phyloP scores from a whole-genome alignment of 106 monocot genomes.

The Posidonia australis region DNA sequence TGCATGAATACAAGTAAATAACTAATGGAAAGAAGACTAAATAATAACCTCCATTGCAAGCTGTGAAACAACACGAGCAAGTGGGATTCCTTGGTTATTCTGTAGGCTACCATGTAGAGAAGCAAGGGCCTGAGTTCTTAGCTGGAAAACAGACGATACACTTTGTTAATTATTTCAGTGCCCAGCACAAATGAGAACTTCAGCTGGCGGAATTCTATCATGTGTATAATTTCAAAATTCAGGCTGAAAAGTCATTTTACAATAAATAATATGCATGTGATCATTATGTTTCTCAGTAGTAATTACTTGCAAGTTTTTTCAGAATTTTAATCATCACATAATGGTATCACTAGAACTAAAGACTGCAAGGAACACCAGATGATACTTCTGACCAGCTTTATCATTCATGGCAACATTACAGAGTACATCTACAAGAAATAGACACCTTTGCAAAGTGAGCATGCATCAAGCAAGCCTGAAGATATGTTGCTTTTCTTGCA shows the following conservation, averaged over 20 bases:
- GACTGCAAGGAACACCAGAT: no score
- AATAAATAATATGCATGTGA: no score
- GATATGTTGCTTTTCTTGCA: slow-evolving; percentile 86
- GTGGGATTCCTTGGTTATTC: slow-evolving; percentile 90
- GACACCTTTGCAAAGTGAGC: slow-evolving; percentile 97
- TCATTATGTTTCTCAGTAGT: no score
- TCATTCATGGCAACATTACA: no score
- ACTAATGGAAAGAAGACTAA: slow-evolving; percentile 4
- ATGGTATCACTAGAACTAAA: no score
- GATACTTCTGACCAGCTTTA: no score
- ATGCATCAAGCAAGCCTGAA: slow-evolving; percentile 98
- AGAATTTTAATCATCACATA: no score
- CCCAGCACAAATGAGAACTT: neutral
- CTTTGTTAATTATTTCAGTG: no score
- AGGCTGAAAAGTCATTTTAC: neutral
- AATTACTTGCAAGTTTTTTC: no score
- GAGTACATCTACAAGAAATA: no score
- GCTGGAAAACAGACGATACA: slow-evolving; percentile 24
- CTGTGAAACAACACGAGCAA: slow-evolving; percentile 57
- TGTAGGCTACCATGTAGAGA: slow-evolving; percentile 78
- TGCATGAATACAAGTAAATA: neutral
- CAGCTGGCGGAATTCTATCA: no score
- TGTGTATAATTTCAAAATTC: no score
- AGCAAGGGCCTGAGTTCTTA: slow-evolving; percentile 81
- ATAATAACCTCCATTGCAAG: slow-evolving; percentile 77